Percentiles rank a stretch among this genome's conserved stretches.
These are phyloP conservation scores for Globisporangium heterothallicum DNA, from an alignment of 352 stramenopile genomes.

Conservation along the genomic window DNA sequence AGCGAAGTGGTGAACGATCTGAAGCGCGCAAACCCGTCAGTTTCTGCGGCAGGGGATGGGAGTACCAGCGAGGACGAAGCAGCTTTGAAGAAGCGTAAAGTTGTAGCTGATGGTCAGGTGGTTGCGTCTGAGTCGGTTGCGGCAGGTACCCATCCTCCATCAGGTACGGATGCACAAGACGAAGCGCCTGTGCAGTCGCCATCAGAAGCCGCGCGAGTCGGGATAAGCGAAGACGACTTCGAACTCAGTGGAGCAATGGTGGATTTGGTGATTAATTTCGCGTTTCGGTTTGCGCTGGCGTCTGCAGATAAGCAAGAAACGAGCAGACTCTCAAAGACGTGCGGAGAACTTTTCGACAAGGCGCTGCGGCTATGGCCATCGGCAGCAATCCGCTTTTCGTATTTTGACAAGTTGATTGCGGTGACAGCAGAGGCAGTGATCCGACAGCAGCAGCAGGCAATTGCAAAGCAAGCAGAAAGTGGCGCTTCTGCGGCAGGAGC, in stretches of 20 bases:
- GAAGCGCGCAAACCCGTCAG: slow-evolving; percentile 11
- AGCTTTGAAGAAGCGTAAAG: slow-evolving; percentile 40
- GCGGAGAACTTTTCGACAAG: slow-evolving; percentile 84
- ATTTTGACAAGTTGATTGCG: slow-evolving; percentile 90
- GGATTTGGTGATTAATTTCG: slow-evolving; percentile 91
- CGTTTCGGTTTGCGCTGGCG: slow-evolving; percentile 80
- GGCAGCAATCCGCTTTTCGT: slow-evolving; percentile 82
- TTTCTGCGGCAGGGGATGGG: background rate
- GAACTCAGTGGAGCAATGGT: slow-evolving; percentile 84
- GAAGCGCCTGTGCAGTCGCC: slow-evolving; percentile 9
- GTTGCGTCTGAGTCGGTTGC: slow-evolving; percentile 13
- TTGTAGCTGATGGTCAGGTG: slow-evolving; percentile 20
- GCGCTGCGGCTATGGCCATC: slow-evolving; percentile 82
- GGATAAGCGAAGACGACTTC: slow-evolving; percentile 78
- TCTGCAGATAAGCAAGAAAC: slow-evolving; percentile 89
- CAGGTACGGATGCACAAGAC: slow-evolving; percentile 8
- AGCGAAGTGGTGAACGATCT: slow-evolving; percentile 9
- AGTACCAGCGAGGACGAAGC: slow-evolving; percentile 5
- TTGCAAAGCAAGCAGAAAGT: slow-evolving; percentile 11
- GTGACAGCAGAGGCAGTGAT: slow-evolving; percentile 83
- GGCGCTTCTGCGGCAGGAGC: slow-evolving; percentile 3
- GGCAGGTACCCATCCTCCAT: slow-evolving; percentile 4
- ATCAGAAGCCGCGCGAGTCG: slow-evolving; percentile 4
- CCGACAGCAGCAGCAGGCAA: slow-evolving; percentile 39
- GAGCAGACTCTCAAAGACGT: slow-evolving; percentile 84